Conservation (phyloP, 768 basidiomycete genomes). For the Tricholoma sp. region DNA sequence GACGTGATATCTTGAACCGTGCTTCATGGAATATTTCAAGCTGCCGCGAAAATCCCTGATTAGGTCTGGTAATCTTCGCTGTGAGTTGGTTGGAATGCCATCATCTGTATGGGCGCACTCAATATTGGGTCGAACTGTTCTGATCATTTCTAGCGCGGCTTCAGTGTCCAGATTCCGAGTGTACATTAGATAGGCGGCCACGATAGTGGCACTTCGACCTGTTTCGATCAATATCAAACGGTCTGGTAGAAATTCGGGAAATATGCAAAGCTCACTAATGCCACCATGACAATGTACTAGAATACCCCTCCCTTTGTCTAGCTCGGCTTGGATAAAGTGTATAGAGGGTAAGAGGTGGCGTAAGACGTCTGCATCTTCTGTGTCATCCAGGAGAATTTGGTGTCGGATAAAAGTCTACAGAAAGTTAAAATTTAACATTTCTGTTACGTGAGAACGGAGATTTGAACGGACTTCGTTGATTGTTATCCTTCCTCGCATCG, state of each 20-base stretch:
- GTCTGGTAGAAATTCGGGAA: neutral
- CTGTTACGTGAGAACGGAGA: neutral
- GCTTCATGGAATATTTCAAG: constrained; percentile 76
- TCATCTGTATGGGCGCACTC: constrained; percentile 40
- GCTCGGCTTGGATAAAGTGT: constrained; percentile 75
- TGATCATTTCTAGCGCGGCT: constrained; percentile 65
- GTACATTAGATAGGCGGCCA: constrained; percentile 88
- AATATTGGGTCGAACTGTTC: constrained; percentile 57
- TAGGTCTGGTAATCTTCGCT: constrained; percentile 60
- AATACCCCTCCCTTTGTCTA: constrained; percentile 71
- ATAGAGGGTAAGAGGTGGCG: constrained; percentile 75
- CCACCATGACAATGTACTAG: constrained; percentile 91
- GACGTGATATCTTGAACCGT: constrained; percentile 58
- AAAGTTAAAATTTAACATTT: neutral
- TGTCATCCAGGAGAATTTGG: constrained; percentile 77
- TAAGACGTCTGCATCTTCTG: constrained; percentile 71
- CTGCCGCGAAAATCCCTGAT: constrained; percentile 75
- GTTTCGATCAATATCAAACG: constrained; percentile 7
- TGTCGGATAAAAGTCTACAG: constrained; percentile 71
- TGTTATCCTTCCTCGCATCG: constrained; percentile 63
- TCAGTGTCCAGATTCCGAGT: constrained; percentile 49
- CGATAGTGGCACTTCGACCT: constrained; percentile 84
- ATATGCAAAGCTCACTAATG: constrained; percentile 53
- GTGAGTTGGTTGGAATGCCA: neutral
- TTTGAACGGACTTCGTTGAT: constrained; percentile 51